Evolutionary conservation across 805 yeast genomes (phyloP).

Genomic region (Hanseniaspora valbyensis): DNA sequence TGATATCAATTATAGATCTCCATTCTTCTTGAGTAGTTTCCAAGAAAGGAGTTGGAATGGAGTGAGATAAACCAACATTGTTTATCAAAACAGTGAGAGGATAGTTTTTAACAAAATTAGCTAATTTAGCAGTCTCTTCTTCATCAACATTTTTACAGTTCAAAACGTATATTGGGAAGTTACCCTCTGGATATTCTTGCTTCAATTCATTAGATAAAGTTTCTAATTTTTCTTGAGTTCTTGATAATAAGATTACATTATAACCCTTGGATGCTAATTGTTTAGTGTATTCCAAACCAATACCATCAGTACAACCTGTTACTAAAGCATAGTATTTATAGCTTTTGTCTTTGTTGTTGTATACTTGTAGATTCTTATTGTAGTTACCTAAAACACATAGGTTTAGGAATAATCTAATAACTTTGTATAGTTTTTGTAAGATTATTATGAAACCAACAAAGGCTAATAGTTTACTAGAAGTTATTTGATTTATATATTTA

Average conservation of each 20-base stretch:
- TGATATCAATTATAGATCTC: constrained; percentile 69
- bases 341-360: constrained; percentile 28
- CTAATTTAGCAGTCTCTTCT: constrained; percentile 45
- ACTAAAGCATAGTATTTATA: constrained; percentile 74
- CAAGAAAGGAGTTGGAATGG: constrained; percentile 85
- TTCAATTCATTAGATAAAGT: constrained; percentile 52
- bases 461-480: constrained; percentile 3
- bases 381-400: constrained; percentile 53
- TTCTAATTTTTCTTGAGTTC: constrained; percentile 71
- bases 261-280: constrained; percentile 82
- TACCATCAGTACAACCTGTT: constrained; percentile 96
- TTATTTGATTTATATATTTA: neutral
- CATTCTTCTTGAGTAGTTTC: constrained; percentile 70
- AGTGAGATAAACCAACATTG: constrained; percentile 91
- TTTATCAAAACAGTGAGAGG: constrained; percentile 71
- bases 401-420: constrained; percentile 46
- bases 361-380: constrained; percentile 60
- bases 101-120: constrained; percentile 36
- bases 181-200: constrained; percentile 33
- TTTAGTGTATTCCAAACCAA: constrained; percentile 80
- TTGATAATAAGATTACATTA: constrained; percentile 70
- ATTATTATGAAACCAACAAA: constrained; percentile 52
- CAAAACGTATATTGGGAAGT: constrained; percentile 52
- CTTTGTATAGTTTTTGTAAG: constrained; percentile 40
- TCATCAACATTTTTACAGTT: constrained; percentile 66